Base-by-base conservation (phyloP, 257 asterid genomes). In the Ballota nigra region DNA sequence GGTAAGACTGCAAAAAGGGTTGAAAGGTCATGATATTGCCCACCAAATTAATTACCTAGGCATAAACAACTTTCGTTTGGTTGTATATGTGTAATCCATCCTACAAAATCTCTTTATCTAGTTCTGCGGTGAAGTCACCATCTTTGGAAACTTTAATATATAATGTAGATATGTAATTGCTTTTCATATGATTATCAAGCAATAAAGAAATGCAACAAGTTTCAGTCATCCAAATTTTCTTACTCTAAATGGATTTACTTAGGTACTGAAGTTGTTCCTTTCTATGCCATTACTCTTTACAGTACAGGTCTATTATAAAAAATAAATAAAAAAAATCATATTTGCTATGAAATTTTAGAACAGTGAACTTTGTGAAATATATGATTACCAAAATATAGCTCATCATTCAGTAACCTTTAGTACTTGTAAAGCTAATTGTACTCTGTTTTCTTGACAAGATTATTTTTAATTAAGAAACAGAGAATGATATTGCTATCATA, bases 351-450 rank as follows among this genome's bases (percentile, higher is more conserved):
- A 41, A 41, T 13, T 9, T 40, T 40, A 40, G 47, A 40, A 40
- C 47, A 40, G 11, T 40, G n/a, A 40, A 40, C 47, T 40, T 41
- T 41, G 49, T 41, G 16, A 41, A 41, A 41, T 5, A 41, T 41
- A 16, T 41, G 6, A 41, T 2, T 41, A 41, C 16, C 4, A 40
- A 10, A 40, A 9, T 41, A 11, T 41, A 22, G 62, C 22, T 55
- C 49, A 60, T 56, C 4, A 26, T 49, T 59, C 52, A 41, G 20
- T 72, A 63, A 70, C 59, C 69, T 55, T 49, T 64, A 66, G 23
- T 3, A 57, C 47, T 10, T 36, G 9, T 8, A 63, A 63, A 55
- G 23, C 47, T 51, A 33, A 23, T 1, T 36, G 29, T 52, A 36
- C 15, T 53, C 10, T 2, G 23, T 49, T 49, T n/a, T n/a, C 49